Evolutionary conservation across 75 land plant species (phyloP).

Genomic region (Selaginella moellendorffii): DNA sequence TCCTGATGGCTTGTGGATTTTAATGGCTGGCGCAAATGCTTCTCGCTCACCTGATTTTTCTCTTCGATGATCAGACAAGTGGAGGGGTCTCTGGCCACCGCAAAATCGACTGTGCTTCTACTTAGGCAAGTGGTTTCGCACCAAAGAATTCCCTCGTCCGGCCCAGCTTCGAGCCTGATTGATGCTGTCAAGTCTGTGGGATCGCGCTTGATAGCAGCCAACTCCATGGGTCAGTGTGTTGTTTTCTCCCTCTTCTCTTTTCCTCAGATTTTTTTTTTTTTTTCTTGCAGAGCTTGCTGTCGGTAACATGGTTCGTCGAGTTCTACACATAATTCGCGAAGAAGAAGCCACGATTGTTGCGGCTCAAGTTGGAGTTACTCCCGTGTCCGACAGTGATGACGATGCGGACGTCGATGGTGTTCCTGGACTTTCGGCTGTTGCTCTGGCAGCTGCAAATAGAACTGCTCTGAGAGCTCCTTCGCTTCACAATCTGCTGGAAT

Average conservation of each 20-base stretch:
- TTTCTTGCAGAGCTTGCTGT: slow-evolving; percentile 91
- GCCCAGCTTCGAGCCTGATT: slow-evolving; percentile 62
- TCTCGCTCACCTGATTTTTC: too few relatives aligned
- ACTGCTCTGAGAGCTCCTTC: slow-evolving; percentile 84
- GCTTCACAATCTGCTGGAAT: slow-evolving; percentile 84
- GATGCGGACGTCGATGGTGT: slow-evolving; percentile 36
- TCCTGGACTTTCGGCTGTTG: slow-evolving; percentile 57
- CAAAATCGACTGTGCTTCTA: slow-evolving; percentile 63
- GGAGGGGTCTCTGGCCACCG: slow-evolving; percentile 82
- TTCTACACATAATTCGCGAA: slow-evolving; percentile 85
- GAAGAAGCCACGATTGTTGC: slow-evolving; percentile 69
- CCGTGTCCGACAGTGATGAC: slow-evolving; percentile 55
- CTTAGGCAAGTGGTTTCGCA: slow-evolving; percentile 78
- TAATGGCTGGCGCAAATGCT: too few relatives aligned
- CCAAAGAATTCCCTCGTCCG: slow-evolving; percentile 53
- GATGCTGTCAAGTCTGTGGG: slow-evolving; percentile 85
- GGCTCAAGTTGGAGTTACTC: slow-evolving; percentile 33
- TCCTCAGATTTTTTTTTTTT: too few relatives aligned
- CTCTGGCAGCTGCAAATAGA: slow-evolving; percentile 84
- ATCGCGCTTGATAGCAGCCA: slow-evolving; percentile 72
- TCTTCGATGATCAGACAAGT: slow-evolving; percentile 74
- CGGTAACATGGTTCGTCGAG: slow-evolving; percentile 91
- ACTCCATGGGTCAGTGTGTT: slow-evolving; percentile 68
- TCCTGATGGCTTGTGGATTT: too few relatives aligned
- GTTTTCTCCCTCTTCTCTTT: too few relatives aligned